Conservation (phyloP, 2,329 filamentous ascomycete species). For the Stemphylium vesicarium region DNA sequence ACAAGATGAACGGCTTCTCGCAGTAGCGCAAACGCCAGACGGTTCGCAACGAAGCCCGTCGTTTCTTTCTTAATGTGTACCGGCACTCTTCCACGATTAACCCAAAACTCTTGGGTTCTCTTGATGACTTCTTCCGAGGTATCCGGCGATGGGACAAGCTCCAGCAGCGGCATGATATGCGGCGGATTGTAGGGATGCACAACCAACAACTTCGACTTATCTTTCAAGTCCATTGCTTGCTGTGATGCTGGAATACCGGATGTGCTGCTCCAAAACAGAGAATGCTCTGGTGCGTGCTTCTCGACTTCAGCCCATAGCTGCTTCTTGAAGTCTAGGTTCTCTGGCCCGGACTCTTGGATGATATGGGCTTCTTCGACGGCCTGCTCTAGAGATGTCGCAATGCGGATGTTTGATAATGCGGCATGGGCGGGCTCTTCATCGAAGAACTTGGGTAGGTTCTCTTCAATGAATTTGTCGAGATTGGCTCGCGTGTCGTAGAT, state of each 20-base stretch:
- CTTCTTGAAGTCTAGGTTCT: slow-evolving; percentile 60
- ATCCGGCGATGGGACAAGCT: slow-evolving; percentile 60
- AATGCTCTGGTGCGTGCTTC: slow-evolving; percentile 49
- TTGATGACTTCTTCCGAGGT: slow-evolving; percentile 50
- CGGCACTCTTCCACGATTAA: slow-evolving; percentile 50
- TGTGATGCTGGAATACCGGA: slow-evolving; percentile 63
- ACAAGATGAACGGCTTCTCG: slow-evolving; percentile 64
- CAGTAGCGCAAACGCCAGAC: slow-evolving; percentile 63
- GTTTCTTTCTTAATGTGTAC: slow-evolving; percentile 60
- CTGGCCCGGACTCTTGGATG: slow-evolving; percentile 66
- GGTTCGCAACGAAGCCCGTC: slow-evolving; percentile 64
- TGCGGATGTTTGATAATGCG: slow-evolving; percentile 44
- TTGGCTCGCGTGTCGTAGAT: slow-evolving; percentile 61
- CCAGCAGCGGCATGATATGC: slow-evolving; percentile 66
- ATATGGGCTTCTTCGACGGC: slow-evolving; percentile 58
- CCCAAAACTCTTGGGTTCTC: slow-evolving; percentile 57
- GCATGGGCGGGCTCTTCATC: slow-evolving; percentile 9
- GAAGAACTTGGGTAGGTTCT: slow-evolving; percentile 54
- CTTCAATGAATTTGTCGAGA: slow-evolving; percentile 52
- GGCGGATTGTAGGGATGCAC: slow-evolving; percentile 69
- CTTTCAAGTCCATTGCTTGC: slow-evolving; percentile 54
- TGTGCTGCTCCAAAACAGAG: slow-evolving; percentile 65
- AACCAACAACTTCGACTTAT: slow-evolving; percentile 57
- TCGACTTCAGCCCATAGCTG: slow-evolving; percentile 61
- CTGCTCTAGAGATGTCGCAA: slow-evolving; percentile 40